phyloP scores from a whole-genome alignment of 164 flowering plant genomes.

The Piper longum region DNA sequence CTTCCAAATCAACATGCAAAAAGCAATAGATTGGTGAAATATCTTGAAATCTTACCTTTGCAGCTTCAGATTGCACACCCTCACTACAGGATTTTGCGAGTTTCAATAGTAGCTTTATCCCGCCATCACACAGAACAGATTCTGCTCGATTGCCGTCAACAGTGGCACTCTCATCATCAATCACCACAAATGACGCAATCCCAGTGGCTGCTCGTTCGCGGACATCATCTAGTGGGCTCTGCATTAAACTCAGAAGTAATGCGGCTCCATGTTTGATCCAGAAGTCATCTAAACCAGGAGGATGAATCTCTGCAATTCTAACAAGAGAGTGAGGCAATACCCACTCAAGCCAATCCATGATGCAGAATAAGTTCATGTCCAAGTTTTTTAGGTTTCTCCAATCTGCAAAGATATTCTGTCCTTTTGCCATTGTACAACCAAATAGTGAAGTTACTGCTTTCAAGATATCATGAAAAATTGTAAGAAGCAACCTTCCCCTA shows the following conservation, averaged over 20 bases:
- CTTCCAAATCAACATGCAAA: not conserved
- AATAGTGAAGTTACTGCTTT: conserved; percentile 55
- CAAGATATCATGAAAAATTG: conserved; percentile 51
- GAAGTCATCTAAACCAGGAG: conserved; percentile 55
- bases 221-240: conserved; percentile 87
- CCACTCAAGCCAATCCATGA: conserved; percentile 92
- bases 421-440: conserved; percentile 35
- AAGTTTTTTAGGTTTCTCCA: conserved; percentile 46
- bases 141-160: conserved; percentile 79
- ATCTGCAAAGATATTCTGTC: conserved; percentile 37
- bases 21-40: not conserved
- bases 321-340: conserved; percentile 64
- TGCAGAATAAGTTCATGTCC: conserved; percentile 38
- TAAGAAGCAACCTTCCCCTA: conserved; percentile 57
- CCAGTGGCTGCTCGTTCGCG: conserved; percentile 98
- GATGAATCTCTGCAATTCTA: conserved; percentile 74
- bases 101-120: conserved; percentile 63
- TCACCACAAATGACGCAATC: conserved; percentile 92
- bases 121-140: conserved; percentile 84
- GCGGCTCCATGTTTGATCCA: conserved; percentile 88
- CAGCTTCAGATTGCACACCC: conserved; percentile 94
- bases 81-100: conserved; percentile 85
- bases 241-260: conserved; percentile 64
- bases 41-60: conserved; percentile 42
- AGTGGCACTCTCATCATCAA: conserved; percentile 88